Percentiles rank a stretch among this genome's conserved stretches.
Conservation (phyloP, 1,284 basidiomycete genomes). For the Boletus semigastroideus region DNA sequence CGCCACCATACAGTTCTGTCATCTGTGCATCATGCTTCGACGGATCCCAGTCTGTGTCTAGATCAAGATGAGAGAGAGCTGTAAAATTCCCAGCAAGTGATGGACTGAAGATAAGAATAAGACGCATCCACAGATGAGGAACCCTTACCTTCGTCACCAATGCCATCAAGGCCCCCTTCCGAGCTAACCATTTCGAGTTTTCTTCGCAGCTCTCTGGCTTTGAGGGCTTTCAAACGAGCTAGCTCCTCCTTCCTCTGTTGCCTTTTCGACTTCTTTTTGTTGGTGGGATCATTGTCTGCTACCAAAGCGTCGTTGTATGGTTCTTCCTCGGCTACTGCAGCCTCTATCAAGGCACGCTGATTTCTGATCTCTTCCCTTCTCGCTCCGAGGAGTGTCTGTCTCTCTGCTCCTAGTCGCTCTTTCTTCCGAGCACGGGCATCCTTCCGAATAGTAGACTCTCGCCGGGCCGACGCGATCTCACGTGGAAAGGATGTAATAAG, state of each 20-base stretch:
- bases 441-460: slow-evolving; percentile 78
- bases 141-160: slow-evolving; percentile 40
- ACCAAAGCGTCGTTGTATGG: neutral
- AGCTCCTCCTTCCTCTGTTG: slow-evolving; percentile 71
- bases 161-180: slow-evolving; percentile 57
- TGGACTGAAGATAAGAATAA: neutral
- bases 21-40: slow-evolving; percentile 78
- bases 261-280: slow-evolving; percentile 39
- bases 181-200: slow-evolving; percentile 71
- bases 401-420: slow-evolving; percentile 78
- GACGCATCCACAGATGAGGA: neutral
- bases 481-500: slow-evolving; percentile 83
- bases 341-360: slow-evolving; percentile 52
- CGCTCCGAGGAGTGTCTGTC: slow-evolving; percentile 77
- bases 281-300: neutral
- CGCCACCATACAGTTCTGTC: slow-evolving; percentile 64
- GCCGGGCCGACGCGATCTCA: slow-evolving; percentile 68
- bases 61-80: slow-evolving; percentile 65
- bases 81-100: neutral
- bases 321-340: slow-evolving; percentile 13
- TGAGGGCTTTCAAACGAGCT: slow-evolving; percentile 75
- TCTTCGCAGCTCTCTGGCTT: slow-evolving; percentile 79
- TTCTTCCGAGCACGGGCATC: slow-evolving; percentile 76
- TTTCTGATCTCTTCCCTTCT: slow-evolving; percentile 75
- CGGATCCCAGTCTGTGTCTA: slow-evolving; percentile 85